Conservation (phyloP, 495 filamentous ascomycete genomes). For the Aspergillus cristatus region DNA sequence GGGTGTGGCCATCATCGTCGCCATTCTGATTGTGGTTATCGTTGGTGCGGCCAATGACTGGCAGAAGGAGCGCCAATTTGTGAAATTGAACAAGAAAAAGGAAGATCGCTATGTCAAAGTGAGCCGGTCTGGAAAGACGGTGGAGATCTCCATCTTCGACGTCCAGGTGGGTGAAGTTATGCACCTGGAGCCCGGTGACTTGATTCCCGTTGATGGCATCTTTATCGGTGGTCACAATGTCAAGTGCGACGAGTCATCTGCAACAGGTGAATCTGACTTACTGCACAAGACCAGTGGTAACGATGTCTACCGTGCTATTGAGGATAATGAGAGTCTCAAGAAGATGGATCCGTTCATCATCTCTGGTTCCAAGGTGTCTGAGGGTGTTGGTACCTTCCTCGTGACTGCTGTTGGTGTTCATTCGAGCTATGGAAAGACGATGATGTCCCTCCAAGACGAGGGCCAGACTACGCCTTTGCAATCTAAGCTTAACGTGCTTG, state of each 20-base stretch:
- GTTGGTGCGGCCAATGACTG: constrained; percentile 64
- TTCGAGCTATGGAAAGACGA: constrained; percentile 81
- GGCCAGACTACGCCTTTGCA: constrained; percentile 91
- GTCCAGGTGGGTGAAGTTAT: constrained; percentile 79
- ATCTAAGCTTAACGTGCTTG: constrained; percentile 81
- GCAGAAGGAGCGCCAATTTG: constrained; percentile 65
- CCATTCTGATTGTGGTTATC: constrained; percentile 58
- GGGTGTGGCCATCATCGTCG: constrained; percentile 62
- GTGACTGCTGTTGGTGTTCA: constrained; percentile 84
- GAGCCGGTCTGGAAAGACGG: constrained; percentile 63
- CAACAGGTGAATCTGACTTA: constrained; percentile 78
- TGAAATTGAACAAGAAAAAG: constrained; percentile 63
- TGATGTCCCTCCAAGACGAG: constrained; percentile 88
- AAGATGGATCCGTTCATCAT: constrained; percentile 94
- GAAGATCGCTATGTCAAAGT: constrained; percentile 65
- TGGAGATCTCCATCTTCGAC: constrained; percentile 72
- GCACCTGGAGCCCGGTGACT: constrained; percentile 77
- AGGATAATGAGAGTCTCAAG: constrained; percentile 60
- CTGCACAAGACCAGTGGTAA: constrained; percentile 63
- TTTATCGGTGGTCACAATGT: constrained; percentile 65
- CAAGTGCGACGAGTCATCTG: constrained; percentile 75
- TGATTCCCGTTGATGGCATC: constrained; percentile 73
- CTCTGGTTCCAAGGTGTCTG: constrained; percentile 84
- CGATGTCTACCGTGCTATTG: constrained; percentile 73
- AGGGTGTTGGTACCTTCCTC: constrained; percentile 79